phyloP scores from a whole-genome alignment of 2,329 filamentous ascomycete species.

The Sporothrix inflata region DNA sequence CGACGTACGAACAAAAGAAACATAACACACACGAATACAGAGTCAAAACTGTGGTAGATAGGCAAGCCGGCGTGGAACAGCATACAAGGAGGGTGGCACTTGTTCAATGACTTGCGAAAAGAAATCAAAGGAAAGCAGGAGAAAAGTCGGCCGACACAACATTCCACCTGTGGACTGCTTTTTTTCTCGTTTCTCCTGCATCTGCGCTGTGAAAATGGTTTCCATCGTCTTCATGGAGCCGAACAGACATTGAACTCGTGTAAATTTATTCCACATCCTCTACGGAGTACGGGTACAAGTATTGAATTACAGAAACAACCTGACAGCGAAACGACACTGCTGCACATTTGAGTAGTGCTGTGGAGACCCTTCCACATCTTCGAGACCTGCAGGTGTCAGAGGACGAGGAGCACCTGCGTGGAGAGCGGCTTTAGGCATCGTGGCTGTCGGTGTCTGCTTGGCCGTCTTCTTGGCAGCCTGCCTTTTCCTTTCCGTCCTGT shows the following conservation, averaged over 20 bases:
- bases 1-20: background rate
- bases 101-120: background rate
- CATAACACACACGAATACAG: background rate
- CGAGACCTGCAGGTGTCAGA: constrained; percentile 19
- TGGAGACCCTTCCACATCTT: constrained; percentile 7
- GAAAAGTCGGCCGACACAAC: background rate
- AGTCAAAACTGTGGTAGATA: constrained; percentile 11
- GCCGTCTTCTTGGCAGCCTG: background rate
- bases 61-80: background rate
- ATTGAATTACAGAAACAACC: constrained; percentile 14
- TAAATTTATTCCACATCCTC: constrained; percentile 15
- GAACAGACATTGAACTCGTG: background rate
- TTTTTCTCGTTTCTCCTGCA: no score
- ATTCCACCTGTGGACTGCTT: background rate
- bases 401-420: background rate
- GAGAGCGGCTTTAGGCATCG: background rate
- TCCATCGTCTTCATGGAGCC: background rate
- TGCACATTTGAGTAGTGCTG: constrained; percentile 6
- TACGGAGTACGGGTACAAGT: constrained; percentile 2
- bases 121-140: background rate
- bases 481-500: no score
- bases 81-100: background rate
- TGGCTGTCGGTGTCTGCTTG: background rate
- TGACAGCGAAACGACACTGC: background rate
- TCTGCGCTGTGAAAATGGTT: background rate